These are phyloP conservation scores for Scutellaria baicalensis DNA, from an alignment of 257 asterid species.

Conservation along the genomic window DNA sequence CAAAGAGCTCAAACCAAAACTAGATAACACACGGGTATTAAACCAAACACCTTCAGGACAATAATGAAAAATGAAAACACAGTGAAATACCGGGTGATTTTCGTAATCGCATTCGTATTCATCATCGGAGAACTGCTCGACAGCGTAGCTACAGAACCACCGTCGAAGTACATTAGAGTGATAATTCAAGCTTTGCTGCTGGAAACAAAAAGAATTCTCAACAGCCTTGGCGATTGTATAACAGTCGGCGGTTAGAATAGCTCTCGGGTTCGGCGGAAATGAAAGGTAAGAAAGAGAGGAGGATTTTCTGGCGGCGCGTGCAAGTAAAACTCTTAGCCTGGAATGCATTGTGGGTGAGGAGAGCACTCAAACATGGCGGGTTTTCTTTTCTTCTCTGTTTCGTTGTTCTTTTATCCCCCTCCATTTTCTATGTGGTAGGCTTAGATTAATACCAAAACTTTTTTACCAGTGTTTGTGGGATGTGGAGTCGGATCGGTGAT, in stretches of 20 bases:
- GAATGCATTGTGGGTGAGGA: conserved; percentile 51
- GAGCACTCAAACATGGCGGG: conserved; percentile 35
- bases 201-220: conserved; percentile 11
- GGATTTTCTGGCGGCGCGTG: conserved; percentile 42
- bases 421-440: background rate
- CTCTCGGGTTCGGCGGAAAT: conserved; percentile 8
- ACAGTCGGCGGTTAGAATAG: background rate
- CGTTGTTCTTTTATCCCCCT: background rate
- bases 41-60: conserved; percentile 20
- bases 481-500: no score
- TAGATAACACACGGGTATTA: background rate
- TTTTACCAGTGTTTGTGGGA: no score
- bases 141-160: conserved; percentile 47
- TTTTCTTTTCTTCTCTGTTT: background rate
- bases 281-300: conserved; percentile 14
- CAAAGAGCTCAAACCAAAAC: conserved; percentile 1
- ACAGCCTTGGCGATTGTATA: background rate
- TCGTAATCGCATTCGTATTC: conserved; percentile 95
- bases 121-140: conserved; percentile 91
- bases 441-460: no score
- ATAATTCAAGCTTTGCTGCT: conserved; percentile 13
- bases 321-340: conserved; percentile 47
- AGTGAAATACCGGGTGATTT: conserved; percentile 53
- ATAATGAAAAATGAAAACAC: background rate
- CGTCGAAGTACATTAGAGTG: conserved; percentile 22